Evolutionary conservation across 2,329 filamentous ascomycete species (phyloP).

Genomic region (Alternaria sp.): DNA sequence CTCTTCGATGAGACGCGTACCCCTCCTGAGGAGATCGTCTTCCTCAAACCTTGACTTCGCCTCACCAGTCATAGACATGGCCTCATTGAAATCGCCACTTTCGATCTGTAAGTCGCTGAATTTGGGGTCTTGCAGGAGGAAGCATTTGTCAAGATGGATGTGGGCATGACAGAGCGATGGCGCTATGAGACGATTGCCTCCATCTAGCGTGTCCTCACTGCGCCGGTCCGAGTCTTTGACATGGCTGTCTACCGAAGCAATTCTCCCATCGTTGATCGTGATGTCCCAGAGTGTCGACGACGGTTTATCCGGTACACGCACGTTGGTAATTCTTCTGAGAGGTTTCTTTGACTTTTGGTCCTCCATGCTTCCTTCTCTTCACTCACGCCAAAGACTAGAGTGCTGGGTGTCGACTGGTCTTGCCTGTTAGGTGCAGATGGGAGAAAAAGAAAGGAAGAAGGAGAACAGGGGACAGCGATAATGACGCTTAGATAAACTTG

Average conservation of each 20-base stretch:
- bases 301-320: conserved; percentile 43
- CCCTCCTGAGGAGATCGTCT: conserved; percentile 68
- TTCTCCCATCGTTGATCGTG: conserved; percentile 39
- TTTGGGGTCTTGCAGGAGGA: conserved; percentile 63
- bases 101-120: conserved; percentile 67
- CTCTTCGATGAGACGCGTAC: conserved; percentile 69
- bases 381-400: not conserved
- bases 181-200: conserved; percentile 51
- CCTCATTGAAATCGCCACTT: conserved; percentile 69
- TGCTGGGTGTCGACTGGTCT: not conserved
- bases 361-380: conserved; percentile 6
- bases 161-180: conserved; percentile 74
- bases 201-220: conserved; percentile 49
- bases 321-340: conserved; percentile 39
- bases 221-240: conserved; percentile 6
- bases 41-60: conserved; percentile 69
- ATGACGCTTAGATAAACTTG: conserved; percentile 20
- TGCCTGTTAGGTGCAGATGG: not conserved
- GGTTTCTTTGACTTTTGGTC: conserved; percentile 10
- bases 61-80: conserved; percentile 62
- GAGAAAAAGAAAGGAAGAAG: conserved; percentile 31
- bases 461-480: conserved; percentile 14
- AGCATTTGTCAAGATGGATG: conserved; percentile 74
- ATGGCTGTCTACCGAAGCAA: conserved; percentile 45
- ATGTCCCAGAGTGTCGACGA: conserved; percentile 47